phyloP scores from a whole-genome alignment of 352 stramenopile genomes.

The Phytopythium mirpurense region DNA sequence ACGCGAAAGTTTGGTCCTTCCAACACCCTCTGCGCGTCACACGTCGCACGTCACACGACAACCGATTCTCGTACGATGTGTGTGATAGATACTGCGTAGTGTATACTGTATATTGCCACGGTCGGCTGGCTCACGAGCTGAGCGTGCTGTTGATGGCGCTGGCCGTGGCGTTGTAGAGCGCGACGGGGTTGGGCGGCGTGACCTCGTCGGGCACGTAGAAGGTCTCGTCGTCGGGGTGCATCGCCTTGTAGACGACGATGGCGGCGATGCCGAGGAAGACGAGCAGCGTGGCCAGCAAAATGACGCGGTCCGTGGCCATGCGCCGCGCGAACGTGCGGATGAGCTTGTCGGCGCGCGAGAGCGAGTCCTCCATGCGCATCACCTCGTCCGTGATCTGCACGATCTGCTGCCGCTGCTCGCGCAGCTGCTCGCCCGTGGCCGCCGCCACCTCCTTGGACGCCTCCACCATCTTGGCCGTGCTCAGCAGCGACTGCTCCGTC shows the following conservation, averaged over 20 bases:
- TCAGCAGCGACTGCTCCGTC: constrained; percentile 81
- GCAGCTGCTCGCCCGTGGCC: constrained; percentile 71
- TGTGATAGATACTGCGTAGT: no score
- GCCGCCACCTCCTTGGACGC: constrained; percentile 77
- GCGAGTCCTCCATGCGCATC: constrained; percentile 80
- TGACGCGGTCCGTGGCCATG: constrained; percentile 81
- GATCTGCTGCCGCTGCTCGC: constrained; percentile 80
- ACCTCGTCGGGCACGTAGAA: constrained; percentile 86
- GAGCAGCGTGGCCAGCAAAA: constrained; percentile 74
- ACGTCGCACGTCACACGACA: no score
- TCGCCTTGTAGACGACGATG: constrained; percentile 82
- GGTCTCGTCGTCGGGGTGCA: constrained; percentile 66
- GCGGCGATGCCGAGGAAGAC: constrained; percentile 74
- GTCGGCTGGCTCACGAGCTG: no score
- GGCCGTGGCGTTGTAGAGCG: constrained; percentile 75
- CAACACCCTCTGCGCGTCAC: no score
- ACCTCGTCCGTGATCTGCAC: constrained; percentile 86
- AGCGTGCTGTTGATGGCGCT: not conserved
- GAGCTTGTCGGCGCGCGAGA: constrained; percentile 76
- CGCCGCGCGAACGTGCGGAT: constrained; percentile 75
- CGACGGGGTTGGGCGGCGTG: constrained; percentile 67
- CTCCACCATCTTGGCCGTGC: constrained; percentile 84
- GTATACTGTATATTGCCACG: no score
- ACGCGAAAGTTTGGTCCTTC: no score
- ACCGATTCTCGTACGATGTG: no score